Base-by-base conservation (phyloP, 179 eudicot genomes). In the Silene coronaria region DNA sequence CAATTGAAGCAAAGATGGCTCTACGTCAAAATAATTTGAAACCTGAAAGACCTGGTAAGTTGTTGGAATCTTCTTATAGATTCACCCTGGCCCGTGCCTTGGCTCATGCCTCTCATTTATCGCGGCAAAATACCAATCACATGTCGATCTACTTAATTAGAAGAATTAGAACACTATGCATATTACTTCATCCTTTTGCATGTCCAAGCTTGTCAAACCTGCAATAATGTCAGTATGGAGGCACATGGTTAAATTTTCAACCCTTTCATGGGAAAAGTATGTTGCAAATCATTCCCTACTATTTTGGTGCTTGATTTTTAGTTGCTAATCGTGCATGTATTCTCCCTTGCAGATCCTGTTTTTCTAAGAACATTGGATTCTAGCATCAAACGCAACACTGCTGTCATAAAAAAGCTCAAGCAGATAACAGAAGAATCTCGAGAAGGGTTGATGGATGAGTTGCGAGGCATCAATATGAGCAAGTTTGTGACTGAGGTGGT, bases 401-500 rank as follows among this genome's bases (percentile, higher is more conserved):
- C 99, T 71, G 99, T 96, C 75, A 93, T 96, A 51, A 96, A 96
- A 79, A 96, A 96, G 77, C 91, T 96, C 72, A 96, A 96, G 86
- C 97, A 91, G 83, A 96, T 96, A 69, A 96, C 86, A 79, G 99
- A 96, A 81, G 97, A 96, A 73, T 97, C 87, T 76, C 89, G 93
- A 73, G 99, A 96, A 87, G 89, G 92, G 65, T 85, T 96, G 85
- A 87, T 92, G 96, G 97, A 96, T 71, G 99, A 96, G 63, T 82
- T 96, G 83, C 85, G 91, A 72, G 78, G 90, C 81, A 95, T 96
- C 80, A 96, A 96, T 81, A 80, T 96, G 75, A 96, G 99, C 82
- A 96, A 93, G 85, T 96, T 96, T 83, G 99, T 96, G 74, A 96
- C 97, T 68, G 99, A 96, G 86, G 99, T 97, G 71, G 99, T 96